Evolutionary conservation across 345 rosid genomes (phyloP), one percentile per base, ranked within the genome.

Genomic region (Fremontodendron californicum): DNA sequence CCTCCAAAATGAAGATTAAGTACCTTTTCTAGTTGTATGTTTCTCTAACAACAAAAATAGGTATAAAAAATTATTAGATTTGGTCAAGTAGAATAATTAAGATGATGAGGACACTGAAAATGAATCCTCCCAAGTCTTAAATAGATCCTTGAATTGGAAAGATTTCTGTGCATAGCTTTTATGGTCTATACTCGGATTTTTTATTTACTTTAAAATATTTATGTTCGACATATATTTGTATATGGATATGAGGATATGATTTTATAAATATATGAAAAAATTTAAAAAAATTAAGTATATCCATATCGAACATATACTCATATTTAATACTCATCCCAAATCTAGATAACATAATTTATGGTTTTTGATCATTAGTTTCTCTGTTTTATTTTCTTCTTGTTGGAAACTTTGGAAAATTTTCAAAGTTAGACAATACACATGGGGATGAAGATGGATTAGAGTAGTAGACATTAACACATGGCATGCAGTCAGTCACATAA

Each of bases 11-110:
- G 10, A 65, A 33, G 40, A 42, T 25, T 15, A 15, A 21, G 60
- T 21, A 21, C 49, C 15, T 70, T 58, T 78, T 49, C 42, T 37
- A 48, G 43, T 77, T 55, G 74, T 25, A 49, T 10, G 65, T 63
- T 39, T 63, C 72, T 40, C 40, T 39, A 31, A 11, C 16, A 25
- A 25, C 62, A 77, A 58, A 58, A 43, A 5, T 3, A 46, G 9
- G 19, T 35, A 46, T 18, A 6, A 35, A 46, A 29, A 6, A 48
- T 75, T 9, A 65, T 39, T 66, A 40, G 51, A 40, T 62, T 54
- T n/a, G 27, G 60, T 54, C 60, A n/a, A 54, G 23, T 63, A 35
- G 43, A 63, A 35, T 35, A 63, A 35, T 21, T 54, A 54, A 51
- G 5, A 19, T 51, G 7, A 51, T 16, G 54, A 15, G n/a, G 65